Conservation (phyloP, 306 rosid genomes). For the Senna tora region DNA sequence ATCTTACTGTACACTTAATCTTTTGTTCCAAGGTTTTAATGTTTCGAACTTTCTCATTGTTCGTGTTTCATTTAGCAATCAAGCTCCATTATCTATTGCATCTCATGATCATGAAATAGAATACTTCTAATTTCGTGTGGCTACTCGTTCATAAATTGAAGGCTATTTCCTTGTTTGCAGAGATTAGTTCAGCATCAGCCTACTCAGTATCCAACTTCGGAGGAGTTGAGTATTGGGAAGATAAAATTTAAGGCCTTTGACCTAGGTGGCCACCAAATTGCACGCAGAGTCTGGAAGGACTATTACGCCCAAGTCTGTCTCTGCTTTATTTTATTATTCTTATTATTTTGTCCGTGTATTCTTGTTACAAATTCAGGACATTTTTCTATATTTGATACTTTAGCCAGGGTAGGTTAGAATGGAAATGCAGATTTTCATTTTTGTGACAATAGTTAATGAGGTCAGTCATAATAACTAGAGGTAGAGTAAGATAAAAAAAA, state of each 20-base stretch:
- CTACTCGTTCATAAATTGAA: background rate
- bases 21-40: background rate
- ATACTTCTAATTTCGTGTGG: background rate
- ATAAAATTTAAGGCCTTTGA: conserved; percentile 75
- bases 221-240: conserved; percentile 65
- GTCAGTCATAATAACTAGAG: no score
- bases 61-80: background rate
- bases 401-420: background rate
- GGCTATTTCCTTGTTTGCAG: conserved; percentile 32
- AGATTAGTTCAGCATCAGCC: conserved; percentile 71
- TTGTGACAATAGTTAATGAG: background rate
- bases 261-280: conserved; percentile 73
- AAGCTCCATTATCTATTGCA: background rate
- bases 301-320: conserved; percentile 59
- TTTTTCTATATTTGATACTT: background rate
- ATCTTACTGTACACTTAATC: background rate
- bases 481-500: no score
- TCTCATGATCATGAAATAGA: background rate
- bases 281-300: conserved; percentile 78
- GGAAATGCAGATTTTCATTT: background rate
- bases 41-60: background rate
- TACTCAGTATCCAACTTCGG: conserved; percentile 69
- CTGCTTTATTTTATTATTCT: background rate
- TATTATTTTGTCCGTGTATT: background rate
- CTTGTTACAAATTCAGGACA: background rate